Percentiles rank a stretch among this genome's conserved stretches.
phyloP scores from a whole-genome alignment of 2,329 filamentous ascomycete species.

The Cryphonectria naterciae region DNA sequence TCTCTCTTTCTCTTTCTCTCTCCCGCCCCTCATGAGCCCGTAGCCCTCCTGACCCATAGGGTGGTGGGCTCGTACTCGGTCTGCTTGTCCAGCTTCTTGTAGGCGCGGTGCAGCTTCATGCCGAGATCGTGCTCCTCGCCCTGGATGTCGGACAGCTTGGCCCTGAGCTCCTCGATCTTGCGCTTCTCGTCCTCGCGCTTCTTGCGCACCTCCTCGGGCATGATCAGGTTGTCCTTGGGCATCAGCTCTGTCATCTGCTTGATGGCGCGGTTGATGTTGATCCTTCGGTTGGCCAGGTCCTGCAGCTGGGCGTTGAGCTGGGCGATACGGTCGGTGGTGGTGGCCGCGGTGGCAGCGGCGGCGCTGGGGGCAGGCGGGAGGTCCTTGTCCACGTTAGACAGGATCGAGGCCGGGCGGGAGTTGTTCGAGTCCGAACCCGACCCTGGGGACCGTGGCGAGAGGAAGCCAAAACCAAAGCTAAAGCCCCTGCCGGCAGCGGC shows the following conservation, averaged over 20 bases:
- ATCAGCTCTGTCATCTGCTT: conserved; percentile 78
- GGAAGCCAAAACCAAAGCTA: conserved; percentile 18
- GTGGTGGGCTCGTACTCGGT: conserved; percentile 67
- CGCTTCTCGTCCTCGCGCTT: conserved; percentile 62
- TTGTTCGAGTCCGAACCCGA: conserved; percentile 17
- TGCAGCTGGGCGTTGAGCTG: conserved; percentile 69
- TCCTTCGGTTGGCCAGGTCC: conserved; percentile 66
- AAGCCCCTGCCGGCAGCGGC: neutral
- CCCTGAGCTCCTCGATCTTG: conserved; percentile 68
- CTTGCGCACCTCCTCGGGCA: conserved; percentile 64
- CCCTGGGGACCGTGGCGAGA: neutral
- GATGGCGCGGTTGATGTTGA: conserved; percentile 74
- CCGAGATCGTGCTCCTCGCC: conserved; percentile 80
- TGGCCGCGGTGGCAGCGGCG: conserved; percentile 47
- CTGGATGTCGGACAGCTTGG: conserved; percentile 73
- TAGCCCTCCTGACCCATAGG: conserved; percentile 80
- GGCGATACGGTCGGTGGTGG: conserved; percentile 65
- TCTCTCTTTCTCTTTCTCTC: neutral
- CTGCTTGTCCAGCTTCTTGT: conserved; percentile 74
- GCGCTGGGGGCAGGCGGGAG: conserved; percentile 67
- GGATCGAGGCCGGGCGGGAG: conserved; percentile 39
- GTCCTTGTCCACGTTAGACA: conserved; percentile 53
- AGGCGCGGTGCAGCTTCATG: conserved; percentile 72
- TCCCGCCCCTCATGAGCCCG: conserved; percentile 42
- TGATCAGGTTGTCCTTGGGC: conserved; percentile 70